Base-by-base conservation (phyloP, 805 yeast species). In the Teunomyces tritomae region DNA sequence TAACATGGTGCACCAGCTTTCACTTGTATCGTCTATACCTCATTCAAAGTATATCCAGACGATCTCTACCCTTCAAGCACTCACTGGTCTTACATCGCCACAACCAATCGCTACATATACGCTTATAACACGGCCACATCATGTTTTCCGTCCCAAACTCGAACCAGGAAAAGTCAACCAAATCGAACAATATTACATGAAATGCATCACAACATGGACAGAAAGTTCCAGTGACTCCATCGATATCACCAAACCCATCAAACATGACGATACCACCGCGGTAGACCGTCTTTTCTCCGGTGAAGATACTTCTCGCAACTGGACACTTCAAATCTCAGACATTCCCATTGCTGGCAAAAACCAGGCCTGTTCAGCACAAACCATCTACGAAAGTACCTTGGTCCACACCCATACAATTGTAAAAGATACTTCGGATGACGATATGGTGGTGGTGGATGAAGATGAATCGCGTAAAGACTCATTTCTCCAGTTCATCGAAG, bases 341-440 rank as follows among this genome's bases (percentile, higher is more conserved):
- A 84, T 87, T 9, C 94, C 94, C 1, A 79, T 84, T 5, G 91
- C 89, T 8, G 92, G 92, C 3, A 66, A 76, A 79, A 57, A 77
- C 78, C 62, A 84, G 78, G 46, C 77, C 76, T 20, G 81, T 78
- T 49, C 95, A 45, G 76, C 74, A 3, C 76, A 89, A 61, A 78
- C 87, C 13, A 76, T 88, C 9, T 74, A 84, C 50, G 89, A 85
- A 58, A 72, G 82, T 42, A 79, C 83, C 1, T 59, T 80, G 9
- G 74, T 71, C 3, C 76, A 76, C 54, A 74, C 78, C 47, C 83
- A 79, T 56, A 65, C 78, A 3, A 50, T 63, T 24, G 74, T 37
- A n/a, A 37, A 37, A 16, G 40, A 37, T n/a, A 33, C 36, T 9
- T 26, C 14, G 14, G 40, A 37, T 17, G 39, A 8, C 13, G 28